These are phyloP conservation scores for Leucoagaricus sp. DNA, from an alignment of 1,284 basidiomycete genomes.

Conservation along the genomic window DNA sequence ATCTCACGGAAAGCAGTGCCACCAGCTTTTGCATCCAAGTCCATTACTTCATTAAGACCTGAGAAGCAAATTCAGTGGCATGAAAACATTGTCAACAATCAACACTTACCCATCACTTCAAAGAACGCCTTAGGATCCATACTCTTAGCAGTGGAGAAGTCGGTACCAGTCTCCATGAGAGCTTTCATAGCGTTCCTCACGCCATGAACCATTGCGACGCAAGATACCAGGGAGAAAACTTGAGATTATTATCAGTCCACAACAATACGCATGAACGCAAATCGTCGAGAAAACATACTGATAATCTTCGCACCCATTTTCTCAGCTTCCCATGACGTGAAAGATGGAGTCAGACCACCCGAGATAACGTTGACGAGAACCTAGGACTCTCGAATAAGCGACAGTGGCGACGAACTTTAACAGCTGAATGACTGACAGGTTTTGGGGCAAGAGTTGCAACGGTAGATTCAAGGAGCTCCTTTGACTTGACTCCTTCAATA, in stretches of 20 bases:
- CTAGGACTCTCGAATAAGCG: constrained; percentile 22
- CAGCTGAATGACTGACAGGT: constrained; percentile 41
- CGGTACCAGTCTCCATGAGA: constrained; percentile 75
- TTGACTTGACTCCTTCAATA: constrained; percentile 76
- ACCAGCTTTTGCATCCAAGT: constrained; percentile 59
- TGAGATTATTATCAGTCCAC: neutral
- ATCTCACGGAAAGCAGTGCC: constrained; percentile 27
- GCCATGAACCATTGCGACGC: constrained; percentile 72
- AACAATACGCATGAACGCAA: neutral
- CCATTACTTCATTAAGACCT: constrained; percentile 57
- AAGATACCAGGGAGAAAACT: constrained; percentile 73
- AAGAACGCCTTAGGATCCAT: constrained; percentile 81
- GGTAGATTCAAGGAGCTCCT: constrained; percentile 62
- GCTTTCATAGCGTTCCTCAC: constrained; percentile 73
- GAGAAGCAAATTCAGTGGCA: neutral
- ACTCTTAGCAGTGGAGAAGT: constrained; percentile 65
- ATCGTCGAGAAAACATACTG: constrained; percentile 39
- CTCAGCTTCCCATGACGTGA: constrained; percentile 70
- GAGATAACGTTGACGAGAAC: constrained; percentile 79
- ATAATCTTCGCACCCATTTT: constrained; percentile 73
- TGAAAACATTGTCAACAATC: neutral
- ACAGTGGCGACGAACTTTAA: constrained; percentile 4
- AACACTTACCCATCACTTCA: constrained; percentile 58
- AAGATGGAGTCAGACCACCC: constrained; percentile 73
- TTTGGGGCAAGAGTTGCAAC: constrained; percentile 66